A percentile compares a stretch with the other conserved stretches of the same genome.
phyloP scores from a whole-genome alignment of 2,329 filamentous ascomycete species.

The Neofusicoccum cordaticola region DNA sequence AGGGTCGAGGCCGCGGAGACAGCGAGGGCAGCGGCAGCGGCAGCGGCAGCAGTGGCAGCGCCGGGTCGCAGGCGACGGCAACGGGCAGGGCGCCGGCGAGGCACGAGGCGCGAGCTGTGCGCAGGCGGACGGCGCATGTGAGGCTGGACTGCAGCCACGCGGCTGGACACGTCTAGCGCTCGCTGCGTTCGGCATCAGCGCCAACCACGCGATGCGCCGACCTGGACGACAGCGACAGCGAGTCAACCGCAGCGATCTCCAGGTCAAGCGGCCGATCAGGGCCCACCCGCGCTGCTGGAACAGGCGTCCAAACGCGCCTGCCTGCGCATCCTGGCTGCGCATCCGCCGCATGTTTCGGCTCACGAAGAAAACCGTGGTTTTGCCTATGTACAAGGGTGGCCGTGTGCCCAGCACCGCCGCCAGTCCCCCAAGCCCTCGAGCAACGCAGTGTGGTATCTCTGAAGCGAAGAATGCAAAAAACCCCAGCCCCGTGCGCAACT shows the following conservation, averaged over 20 bases:
- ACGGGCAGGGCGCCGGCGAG: no score
- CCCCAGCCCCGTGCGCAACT: not conserved
- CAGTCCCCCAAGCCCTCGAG: not conserved
- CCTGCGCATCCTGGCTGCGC: not conserved
- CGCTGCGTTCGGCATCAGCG: not conserved
- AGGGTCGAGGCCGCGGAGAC: no score
- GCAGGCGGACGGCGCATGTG: constrained; percentile 11
- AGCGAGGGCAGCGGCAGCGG: no score
- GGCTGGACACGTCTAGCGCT: not conserved
- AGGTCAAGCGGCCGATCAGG: not conserved
- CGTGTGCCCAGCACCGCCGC: not conserved
- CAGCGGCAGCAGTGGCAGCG: no score
- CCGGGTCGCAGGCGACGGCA: no score
- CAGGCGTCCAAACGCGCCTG: no score
- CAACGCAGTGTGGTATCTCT: constrained; percentile 5
- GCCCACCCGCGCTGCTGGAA: not conserved
- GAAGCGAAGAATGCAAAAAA: not conserved
- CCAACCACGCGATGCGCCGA: no score
- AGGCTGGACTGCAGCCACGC: constrained; percentile 9
- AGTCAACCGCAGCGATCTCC: no score
- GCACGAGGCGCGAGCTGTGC: not conserved
- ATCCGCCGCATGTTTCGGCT: not conserved
- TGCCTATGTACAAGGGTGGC: not conserved
- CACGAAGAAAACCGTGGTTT: not conserved
- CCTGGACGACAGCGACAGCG: no score